Conservation (phyloP, 2,329 filamentous ascomycete genomes). For the Ilyonectria robusta region DNA sequence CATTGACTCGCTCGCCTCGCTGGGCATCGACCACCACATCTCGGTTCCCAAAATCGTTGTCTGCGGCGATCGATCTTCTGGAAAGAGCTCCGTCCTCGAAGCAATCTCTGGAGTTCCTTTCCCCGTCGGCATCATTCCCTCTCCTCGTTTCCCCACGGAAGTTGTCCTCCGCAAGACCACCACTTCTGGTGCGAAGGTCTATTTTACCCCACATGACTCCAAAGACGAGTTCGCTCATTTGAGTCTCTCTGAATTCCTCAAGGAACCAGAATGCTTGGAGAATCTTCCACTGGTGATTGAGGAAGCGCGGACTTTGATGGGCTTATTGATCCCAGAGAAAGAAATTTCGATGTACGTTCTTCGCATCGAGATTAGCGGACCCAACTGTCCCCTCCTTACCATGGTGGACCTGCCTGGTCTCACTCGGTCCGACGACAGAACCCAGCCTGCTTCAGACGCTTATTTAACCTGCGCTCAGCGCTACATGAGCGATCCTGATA, state of each 20-base stretch:
- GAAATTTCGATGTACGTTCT: constrained; percentile 43
- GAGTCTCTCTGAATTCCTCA: neutral
- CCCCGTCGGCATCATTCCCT: constrained; percentile 68
- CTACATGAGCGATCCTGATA: constrained; percentile 58
- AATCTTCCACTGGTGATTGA: constrained; percentile 52
- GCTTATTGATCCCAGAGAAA: neutral
- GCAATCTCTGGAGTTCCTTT: constrained; percentile 73
- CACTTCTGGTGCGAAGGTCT: constrained; percentile 49
- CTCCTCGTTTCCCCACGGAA: constrained; percentile 74
- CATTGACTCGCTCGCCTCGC: constrained; percentile 52
- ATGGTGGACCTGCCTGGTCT: constrained; percentile 65
- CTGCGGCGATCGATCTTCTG: constrained; percentile 72
- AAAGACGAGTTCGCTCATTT: constrained; percentile 45
- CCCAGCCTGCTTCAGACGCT: constrained; percentile 50
- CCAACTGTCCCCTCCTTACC: constrained; percentile 55
- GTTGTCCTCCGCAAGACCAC: constrained; percentile 63
- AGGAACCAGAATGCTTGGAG: constrained; percentile 1
- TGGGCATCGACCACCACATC: constrained; percentile 50
- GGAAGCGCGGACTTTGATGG: constrained; percentile 63
- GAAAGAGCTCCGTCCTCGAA: constrained; percentile 75
- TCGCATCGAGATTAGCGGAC: constrained; percentile 42
- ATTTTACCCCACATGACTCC: constrained; percentile 39
- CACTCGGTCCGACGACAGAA: constrained; percentile 53
- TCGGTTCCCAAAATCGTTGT: constrained; percentile 63
- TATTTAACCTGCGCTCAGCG: constrained; percentile 55